A percentile compares a stretch with the other conserved stretches of the same genome.
phyloP scores from a whole-genome alignment of 2,329 filamentous ascomycete species.

The Aspergillus pseudotamarii region DNA sequence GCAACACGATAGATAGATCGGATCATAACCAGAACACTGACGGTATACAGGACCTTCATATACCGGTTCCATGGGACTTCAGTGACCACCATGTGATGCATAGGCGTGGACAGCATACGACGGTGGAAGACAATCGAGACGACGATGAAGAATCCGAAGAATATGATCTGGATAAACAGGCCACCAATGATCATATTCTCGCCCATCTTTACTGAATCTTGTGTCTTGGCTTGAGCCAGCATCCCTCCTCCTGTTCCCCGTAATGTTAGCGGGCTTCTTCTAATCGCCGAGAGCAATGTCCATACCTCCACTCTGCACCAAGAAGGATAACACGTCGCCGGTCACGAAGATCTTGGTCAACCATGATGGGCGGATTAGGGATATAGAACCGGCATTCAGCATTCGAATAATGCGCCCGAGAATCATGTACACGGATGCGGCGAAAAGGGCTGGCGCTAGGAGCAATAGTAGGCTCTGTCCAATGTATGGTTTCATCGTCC shows the following conservation, averaged over 20 bases:
- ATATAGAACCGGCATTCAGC: slow-evolving; percentile 43
- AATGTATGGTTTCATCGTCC: slow-evolving; percentile 1
- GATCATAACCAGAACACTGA: slow-evolving; percentile 40
- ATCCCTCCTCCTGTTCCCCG: not conserved
- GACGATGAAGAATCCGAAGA: slow-evolving; percentile 30
- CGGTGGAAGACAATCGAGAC: slow-evolving; percentile 23
- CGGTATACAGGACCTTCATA: slow-evolving; percentile 22
- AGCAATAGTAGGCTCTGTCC: slow-evolving; percentile 31
- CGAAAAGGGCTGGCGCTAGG: slow-evolving; percentile 52
- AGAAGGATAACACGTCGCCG: slow-evolving; percentile 53
- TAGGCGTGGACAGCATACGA: slow-evolving; percentile 23
- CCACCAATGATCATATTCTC: slow-evolving; percentile 25
- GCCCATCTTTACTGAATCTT: not conserved
- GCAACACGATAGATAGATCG: slow-evolving; percentile 51
- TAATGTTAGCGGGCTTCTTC: not conserved
- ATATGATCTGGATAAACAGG: slow-evolving; percentile 28
- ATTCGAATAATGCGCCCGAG: slow-evolving; percentile 49
- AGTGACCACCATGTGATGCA: slow-evolving; percentile 10
- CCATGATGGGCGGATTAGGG: slow-evolving; percentile 47
- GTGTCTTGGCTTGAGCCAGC: not conserved
- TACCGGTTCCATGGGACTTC: slow-evolving; percentile 19
- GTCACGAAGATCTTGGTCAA: slow-evolving; percentile 54
- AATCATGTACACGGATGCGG: slow-evolving; percentile 56
- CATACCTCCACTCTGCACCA: slow-evolving; percentile 40
- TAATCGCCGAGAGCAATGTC: too few relatives aligned